Evolutionary conservation across 805 yeast genomes (phyloP), one percentile per base, ranked within the genome.

Genomic region (Candida nanaspora): DNA sequence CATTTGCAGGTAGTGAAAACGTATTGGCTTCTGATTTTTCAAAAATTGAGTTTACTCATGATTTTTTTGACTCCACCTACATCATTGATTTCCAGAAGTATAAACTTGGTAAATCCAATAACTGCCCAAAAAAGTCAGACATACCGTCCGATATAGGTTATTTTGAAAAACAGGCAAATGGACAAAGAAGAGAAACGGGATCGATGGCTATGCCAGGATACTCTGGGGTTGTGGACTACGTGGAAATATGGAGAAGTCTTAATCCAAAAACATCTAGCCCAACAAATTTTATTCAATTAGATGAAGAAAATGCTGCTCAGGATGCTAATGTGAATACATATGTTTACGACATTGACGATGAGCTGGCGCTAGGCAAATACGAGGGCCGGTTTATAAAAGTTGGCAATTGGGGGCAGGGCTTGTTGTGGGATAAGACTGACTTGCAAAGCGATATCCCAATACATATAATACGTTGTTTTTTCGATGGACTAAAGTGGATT

Each of bases 191-290:
- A 40, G 84, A 78, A 49, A 66, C 68, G 0, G 80, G 80, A 0
- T 46, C 46, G 4, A 74, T 77, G 81, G 42, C 46, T 2, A 72
- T 75, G 46, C 69, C 72, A 1, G 66, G 45, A 2, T 63, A 74
- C 1, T 70, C 70, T 0, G 16, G 20, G 5, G 48, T 56, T 4
- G 70, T 68, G 41, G 62, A 62, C 10, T 78, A 75, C 44, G 57
- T 71, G 29, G 83, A 78, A 53, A 62, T 72, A 21, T 78, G 84
- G 84, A 54, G 72, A 47, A 63, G 72, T 18, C 47, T 76, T 26
- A 70, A 72, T 47, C 68, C 74, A 1, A 40, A 48, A n/a, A 41
- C 48, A 10, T 50, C 63, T 27, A 43, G 63, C 1, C 65, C 69
- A 33, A 62, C 25, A 6, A 21, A 42, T 6, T 43, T 44, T 29